Evolutionary conservation across 345 rosid genomes (phyloP).

Genomic region (Pseudoturritis turrita): DNA sequence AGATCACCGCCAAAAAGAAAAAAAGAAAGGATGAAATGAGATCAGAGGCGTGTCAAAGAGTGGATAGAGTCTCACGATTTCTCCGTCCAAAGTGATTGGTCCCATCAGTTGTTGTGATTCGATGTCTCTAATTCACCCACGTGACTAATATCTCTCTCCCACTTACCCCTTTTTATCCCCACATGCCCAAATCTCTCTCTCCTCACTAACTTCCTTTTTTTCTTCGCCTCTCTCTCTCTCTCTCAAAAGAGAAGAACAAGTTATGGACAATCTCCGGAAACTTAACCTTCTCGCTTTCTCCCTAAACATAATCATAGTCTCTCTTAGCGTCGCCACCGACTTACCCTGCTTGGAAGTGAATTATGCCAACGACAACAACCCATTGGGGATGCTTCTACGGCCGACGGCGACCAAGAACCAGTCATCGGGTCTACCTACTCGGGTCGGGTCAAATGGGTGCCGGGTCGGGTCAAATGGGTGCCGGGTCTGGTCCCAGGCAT

Average conservation of each 20-base stretch:
- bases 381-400: not conserved
- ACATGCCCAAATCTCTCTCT: slow-evolving; percentile 9
- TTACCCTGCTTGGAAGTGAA: slow-evolving; percentile 19
- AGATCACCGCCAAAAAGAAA: no score
- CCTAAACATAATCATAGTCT: not conserved
- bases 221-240: not conserved
- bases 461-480: slow-evolving; percentile 27
- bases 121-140: no score
- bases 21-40: no score
- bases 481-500: slow-evolving; percentile 11
- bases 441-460: slow-evolving; percentile 13
- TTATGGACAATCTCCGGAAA: slow-evolving; percentile 18
- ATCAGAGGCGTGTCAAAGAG: no score
- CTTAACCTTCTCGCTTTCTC: slow-evolving; percentile 14
- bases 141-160: not conserved
- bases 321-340: slow-evolving; percentile 4
- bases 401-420: slow-evolving; percentile 17
- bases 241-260: not conserved
- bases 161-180: not conserved
- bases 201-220: not conserved
- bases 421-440: not conserved
- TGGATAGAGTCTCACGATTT: no score
- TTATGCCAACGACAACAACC: slow-evolving; percentile 8
- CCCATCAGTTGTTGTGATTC: no score
- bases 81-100: no score